These are phyloP conservation scores for Rhododendron kiyosumense DNA, from an alignment of 148 eudicot species.

Conservation along the genomic window DNA sequence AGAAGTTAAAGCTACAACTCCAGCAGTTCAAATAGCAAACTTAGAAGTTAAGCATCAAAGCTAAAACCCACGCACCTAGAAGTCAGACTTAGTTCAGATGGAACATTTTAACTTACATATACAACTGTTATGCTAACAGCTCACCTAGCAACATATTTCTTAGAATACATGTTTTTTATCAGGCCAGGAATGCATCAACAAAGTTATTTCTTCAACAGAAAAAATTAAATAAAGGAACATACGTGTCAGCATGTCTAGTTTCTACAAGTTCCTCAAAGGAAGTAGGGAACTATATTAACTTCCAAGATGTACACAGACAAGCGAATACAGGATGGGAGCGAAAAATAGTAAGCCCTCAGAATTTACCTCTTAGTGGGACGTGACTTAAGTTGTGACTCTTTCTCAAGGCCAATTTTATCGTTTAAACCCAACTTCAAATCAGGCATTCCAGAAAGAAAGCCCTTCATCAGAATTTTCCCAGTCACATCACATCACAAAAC, in stretches of 20 bases:
- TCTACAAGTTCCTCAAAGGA: neutral
- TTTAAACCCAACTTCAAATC: constrained; percentile 97
- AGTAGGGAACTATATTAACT: neutral
- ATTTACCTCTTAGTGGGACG: constrained; percentile 93
- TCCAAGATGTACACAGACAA: neutral
- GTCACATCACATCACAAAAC: constrained; percentile 98
- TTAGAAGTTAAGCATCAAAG: no score
- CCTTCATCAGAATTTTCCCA: constrained; percentile 96
- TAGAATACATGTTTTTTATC: no score
- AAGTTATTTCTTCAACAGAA: neutral
- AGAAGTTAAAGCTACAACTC: no score
- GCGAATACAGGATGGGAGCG: neutral
- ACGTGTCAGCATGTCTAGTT: neutral
- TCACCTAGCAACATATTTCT: no score
- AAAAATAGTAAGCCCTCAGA: constrained; percentile 8
- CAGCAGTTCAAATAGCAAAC: no score
- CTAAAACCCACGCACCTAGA: no score
- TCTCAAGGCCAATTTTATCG: constrained; percentile 99
- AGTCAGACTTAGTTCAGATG: no score
- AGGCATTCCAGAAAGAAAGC: constrained; percentile 99
- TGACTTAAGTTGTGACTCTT: constrained; percentile 88
- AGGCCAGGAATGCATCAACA: no score
- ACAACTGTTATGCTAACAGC: no score
- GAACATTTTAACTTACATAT: no score
- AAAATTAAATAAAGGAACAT: neutral